Evolutionary conservation across 768 basidiomycete genomes (phyloP), one percentile per base, ranked within the genome.

Genomic region (Boletus barrowsii): DNA sequence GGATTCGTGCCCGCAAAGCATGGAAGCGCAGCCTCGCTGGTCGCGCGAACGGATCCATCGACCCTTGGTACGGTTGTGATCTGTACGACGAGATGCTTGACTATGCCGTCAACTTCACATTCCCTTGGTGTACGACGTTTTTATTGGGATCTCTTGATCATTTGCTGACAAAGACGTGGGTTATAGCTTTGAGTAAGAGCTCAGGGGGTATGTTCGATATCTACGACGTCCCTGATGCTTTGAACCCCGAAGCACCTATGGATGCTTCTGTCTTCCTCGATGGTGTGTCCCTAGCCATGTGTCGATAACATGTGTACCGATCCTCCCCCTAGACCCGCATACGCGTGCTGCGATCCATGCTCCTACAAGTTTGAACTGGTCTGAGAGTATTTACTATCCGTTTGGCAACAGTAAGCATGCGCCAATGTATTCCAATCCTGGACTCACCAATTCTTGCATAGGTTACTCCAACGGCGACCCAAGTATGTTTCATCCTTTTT

Each of bases 51-150:
- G 83, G 78, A 10, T 81, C 79, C 2, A 76, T 86, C 44, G 78
- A 84, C 60, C 67, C 80, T 29, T 82, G 81, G 83, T 86, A 86
- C 43, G 83, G 83, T 6, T 90, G 88, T 68, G 74, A 82, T 51
- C 64, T 88, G 11, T 76, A 81, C 45, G 80, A 83, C 53, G 81
- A 85, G 72, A 79, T 84, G 69, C 61, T 86, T 32, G 87, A 89
- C 68, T 89, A 89, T 58, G 84, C 87, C 15, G 48, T 82, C 54
- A 90, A 90, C 63, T 88, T 76, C 62, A 86, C 87, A 1, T 82
- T 76, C 63, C 88, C 88, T 2, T 81, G 79, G 80, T 61, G 75
- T 82, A 70, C 20, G 76, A 17, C 29, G 6, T 39, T 41, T n/a
- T 56, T 20, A 7, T 41, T 22, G 8, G 30, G 26, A 15, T 42